Evolutionary conservation across 345 rosid species (phyloP), one percentile per base, ranked within the genome.

Genomic region (Gossypium bickii): DNA sequence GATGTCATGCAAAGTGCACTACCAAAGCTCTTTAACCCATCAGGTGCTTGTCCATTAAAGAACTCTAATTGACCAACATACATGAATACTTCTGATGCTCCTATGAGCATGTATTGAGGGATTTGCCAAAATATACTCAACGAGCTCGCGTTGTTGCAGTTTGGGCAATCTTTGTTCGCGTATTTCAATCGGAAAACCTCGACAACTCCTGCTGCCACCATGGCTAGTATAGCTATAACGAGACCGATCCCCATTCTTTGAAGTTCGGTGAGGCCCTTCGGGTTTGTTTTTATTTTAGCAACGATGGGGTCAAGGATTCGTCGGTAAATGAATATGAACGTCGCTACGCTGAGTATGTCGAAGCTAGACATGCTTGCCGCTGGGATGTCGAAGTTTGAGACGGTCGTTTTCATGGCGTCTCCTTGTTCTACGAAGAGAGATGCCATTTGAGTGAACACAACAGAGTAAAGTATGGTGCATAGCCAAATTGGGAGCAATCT

Each of bases 11-110:
- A 93, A 1, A 95, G 87, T 4, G 99, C 98, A 47, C 98, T 93
- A 16, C 98, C 98, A 20, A 95, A 95, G 86, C 99, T 95, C 83
- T 91, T 95, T 10, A 95, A 66, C 34, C 99, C 92, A 1, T 87
- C 92, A 0, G 99, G 99, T 17, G 99, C 87, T 77, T 95, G 99
- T 1, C 89, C 88, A 72, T 95, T 93, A 72, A 95, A 95, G 84
- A 95, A 95, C 82, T 95, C 99, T 2, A 95, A 80, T 67, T 95
- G 99, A 20, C 98, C 98, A 7, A 93, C 97, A 27, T 93, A 95
- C 99, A 95, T 93, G 82, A 95, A 95, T 27, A 95, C 98, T 82
- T 95, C 99, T 0, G 98, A 95, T n/a, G 97, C 98, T 81, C 97
- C 98, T 12, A 93, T 88, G 22, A 95, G 82, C 68, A 81, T 89